These are phyloP conservation scores for Russula abietina DNA, from an alignment of 768 basidiomycete species.

Conservation along the genomic window DNA sequence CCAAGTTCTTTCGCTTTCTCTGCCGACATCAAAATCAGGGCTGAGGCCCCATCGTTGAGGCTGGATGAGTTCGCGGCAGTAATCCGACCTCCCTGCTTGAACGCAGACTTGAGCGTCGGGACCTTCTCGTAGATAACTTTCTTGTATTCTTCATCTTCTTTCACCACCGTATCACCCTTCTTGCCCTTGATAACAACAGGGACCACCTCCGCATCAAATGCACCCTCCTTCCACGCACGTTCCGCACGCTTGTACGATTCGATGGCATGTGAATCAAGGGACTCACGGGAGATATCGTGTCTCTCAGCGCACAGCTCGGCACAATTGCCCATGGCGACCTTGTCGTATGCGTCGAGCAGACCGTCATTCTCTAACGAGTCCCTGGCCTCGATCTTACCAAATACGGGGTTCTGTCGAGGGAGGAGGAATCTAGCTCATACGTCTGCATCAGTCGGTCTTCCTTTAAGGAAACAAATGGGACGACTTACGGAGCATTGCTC, in stretches of 20 bases:
- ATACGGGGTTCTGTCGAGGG: conserved; percentile 73
- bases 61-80: conserved; percentile 96
- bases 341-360: conserved; percentile 95
- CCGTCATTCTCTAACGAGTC: conserved; percentile 92
- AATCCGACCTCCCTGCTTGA: conserved; percentile 84
- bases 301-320: conserved; percentile 83
- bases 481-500: conserved; percentile 93
- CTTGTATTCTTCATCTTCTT: conserved; percentile 98
- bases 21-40: conserved; percentile 89
- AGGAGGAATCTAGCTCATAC: conserved; percentile 59
- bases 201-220: conserved; percentile 81
- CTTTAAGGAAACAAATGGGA: not conserved
- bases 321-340: conserved; percentile 98
- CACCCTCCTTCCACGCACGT: conserved; percentile 81
- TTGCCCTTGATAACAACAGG: conserved; percentile 89
- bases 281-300: conserved; percentile 75
- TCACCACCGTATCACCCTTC: conserved; percentile 85
- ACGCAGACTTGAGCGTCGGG: conserved; percentile 79
- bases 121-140: conserved; percentile 93
- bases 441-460: conserved; percentile 5
- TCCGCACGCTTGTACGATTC: conserved; percentile 94
- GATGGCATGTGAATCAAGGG: conserved; percentile 86
- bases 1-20: conserved; percentile 90
- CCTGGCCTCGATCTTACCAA: conserved; percentile 81
- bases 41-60: conserved; percentile 94